Base-by-base conservation (phyloP, 768 basidiomycete genomes). In the Amanita inopinata region DNA sequence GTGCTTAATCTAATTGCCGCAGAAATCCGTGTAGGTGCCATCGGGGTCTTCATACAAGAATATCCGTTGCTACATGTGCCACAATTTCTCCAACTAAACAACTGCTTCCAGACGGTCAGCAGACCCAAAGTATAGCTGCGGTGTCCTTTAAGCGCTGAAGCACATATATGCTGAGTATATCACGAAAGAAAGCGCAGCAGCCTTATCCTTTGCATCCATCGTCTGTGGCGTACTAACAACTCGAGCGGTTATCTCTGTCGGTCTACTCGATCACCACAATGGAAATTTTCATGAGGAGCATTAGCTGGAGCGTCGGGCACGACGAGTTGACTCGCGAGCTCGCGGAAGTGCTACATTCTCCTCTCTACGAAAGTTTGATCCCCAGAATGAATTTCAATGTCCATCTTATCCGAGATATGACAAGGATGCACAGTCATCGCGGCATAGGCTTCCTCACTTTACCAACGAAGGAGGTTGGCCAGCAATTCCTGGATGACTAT, bases 371-470 rank as follows among this genome's bases (percentile, higher is more conserved):
- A 3, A 38, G 33, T 1, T 50, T 54, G 32, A 53, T 59, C 3
- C 38, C 46, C 0, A 67, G 53, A 0, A 49, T 75, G 14, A 81
- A 80, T 49, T 82, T 81, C 49, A 62, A 74, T 30, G 66, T 80
- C 4, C 56, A 60, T 35, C 60, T 80, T 11, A 70, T 71, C 52
- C 62, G 58, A 25, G 62, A 65, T 45, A 67, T 59, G 33, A 47
- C 46, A 11, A 48, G 57, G 0, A 41, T 45, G 12, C 54, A 51
- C 12, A 44, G 48, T 15, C 70, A 74, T 45, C 47, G 52, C 5
- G 73, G 76, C 4, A 56, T 47, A 18, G 77, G 74, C 3, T 51
- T 54, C 17, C 51, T 82, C 24, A 76, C 74, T 0, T 53, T 81
- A 3, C 74, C 77, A 2, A 58, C 53, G 7, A 33, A 33, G 7